These are phyloP conservation scores for Metarhizium rileyi DNA, from an alignment of 2,329 filamentous ascomycete species.

Conservation along the genomic window DNA sequence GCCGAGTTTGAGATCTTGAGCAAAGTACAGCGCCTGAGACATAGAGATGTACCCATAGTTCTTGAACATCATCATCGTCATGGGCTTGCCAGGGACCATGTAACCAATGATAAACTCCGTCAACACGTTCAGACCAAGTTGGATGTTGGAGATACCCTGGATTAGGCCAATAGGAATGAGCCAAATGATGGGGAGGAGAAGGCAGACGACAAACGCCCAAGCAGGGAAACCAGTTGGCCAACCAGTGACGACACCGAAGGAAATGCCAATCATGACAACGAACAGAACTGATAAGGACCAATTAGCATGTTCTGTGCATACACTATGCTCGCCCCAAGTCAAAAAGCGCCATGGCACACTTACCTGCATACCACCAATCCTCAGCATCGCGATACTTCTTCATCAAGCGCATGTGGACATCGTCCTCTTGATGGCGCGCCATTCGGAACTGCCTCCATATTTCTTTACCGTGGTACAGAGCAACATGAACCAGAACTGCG, in stretches of 20 bases:
- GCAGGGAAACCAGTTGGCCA: slow-evolving; percentile 49
- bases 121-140: slow-evolving; percentile 59
- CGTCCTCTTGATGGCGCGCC: slow-evolving; percentile 46
- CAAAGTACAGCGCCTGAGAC: slow-evolving; percentile 55
- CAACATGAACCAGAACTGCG: slow-evolving; percentile 47
- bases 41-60: slow-evolving; percentile 63
- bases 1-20: slow-evolving; percentile 56
- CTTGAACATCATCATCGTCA: slow-evolving; percentile 73
- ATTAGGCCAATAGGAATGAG: slow-evolving; percentile 52
- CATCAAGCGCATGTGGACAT: slow-evolving; percentile 51
- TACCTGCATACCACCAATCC: slow-evolving; percentile 49
- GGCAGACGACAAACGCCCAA: slow-evolving; percentile 48
- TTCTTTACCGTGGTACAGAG: slow-evolving; percentile 44
- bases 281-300: slow-evolving; percentile 30
- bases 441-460: slow-evolving; percentile 46
- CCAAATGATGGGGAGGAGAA: slow-evolving; percentile 48
- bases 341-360: slow-evolving; percentile 20
- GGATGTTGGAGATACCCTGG: slow-evolving; percentile 51
- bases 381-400: slow-evolving; percentile 50
- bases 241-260: slow-evolving; percentile 42
- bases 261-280: slow-evolving; percentile 42
- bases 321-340: not conserved
- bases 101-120: slow-evolving; percentile 68
- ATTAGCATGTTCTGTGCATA: not conserved
- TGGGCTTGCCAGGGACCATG: slow-evolving; percentile 58